These are phyloP conservation scores for Populus alba DNA, from an alignment of 345 rosid genomes.

Conservation along the genomic window DNA sequence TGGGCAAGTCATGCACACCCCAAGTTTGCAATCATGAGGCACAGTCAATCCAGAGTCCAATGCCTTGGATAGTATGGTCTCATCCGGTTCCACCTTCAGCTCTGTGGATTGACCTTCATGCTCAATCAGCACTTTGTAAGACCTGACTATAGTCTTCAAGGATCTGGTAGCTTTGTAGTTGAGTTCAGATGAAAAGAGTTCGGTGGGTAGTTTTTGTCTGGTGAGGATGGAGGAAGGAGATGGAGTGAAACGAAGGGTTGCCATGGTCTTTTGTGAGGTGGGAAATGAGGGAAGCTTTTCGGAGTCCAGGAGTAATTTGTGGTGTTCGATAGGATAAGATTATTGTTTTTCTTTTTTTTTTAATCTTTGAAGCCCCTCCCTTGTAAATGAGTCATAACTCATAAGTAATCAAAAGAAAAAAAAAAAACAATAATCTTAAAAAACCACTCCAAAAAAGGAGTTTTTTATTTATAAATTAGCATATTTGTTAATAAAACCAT, in stretches of 20 bases:
- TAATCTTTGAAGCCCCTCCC: too few relatives aligned
- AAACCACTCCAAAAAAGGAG: too few relatives aligned
- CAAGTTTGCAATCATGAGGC: conserved; percentile 91
- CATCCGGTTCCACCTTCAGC: conserved; percentile 79
- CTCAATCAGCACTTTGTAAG: conserved; percentile 76
- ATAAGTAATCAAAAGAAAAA: too few relatives aligned
- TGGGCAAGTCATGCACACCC: conserved; percentile 99
- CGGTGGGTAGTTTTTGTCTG: conserved; percentile 33
- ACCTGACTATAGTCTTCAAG: conserved; percentile 26
- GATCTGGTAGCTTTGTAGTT: conserved; percentile 11
- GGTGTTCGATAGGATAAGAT: conserved; percentile 35
- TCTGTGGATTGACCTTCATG: conserved; percentile 66
- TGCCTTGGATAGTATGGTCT: conserved; percentile 80
- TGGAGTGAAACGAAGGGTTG: conserved; percentile 54
- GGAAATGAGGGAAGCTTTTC: conserved; percentile 9
- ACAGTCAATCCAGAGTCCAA: conserved; percentile 67
- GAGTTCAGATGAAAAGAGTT: conserved; percentile 25
- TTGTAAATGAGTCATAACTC: too few relatives aligned
- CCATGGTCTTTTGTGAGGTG: conserved; percentile 40
- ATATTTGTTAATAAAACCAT: too few relatives aligned
- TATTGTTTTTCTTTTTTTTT: too few relatives aligned
- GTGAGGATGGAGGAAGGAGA: conserved; percentile 42
- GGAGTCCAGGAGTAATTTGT: conserved; percentile 13
- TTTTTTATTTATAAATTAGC: too few relatives aligned
- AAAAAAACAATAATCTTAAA: too few relatives aligned